Evolutionary conservation across 1,139 yeast species (phyloP).

Genomic region (Candida sp.): DNA sequence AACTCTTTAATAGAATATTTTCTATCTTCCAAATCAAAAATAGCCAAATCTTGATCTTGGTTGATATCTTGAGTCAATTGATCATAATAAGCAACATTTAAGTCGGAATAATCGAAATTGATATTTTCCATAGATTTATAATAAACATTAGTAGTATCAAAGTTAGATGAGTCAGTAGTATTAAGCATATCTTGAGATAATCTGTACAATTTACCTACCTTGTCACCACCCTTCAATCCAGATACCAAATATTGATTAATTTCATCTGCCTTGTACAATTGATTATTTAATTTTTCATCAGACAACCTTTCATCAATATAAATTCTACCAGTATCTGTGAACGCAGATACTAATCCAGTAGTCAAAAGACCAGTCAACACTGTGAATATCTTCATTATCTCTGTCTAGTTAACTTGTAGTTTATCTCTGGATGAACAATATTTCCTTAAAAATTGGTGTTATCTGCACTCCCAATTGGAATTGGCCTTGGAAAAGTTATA

Average conservation of each 20-base stretch:
- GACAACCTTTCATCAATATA: background rate
- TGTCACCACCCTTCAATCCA: background rate
- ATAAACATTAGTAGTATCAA: background rate
- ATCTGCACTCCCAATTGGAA: background rate
- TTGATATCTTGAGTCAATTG: background rate
- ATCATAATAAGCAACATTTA: background rate
- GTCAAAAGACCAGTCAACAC: conserved; percentile 3
- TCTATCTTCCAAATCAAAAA: background rate
- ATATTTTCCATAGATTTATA: background rate
- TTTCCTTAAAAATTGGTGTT: background rate
- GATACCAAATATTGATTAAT: background rate
- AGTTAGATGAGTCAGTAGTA: background rate
- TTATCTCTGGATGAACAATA: conserved; percentile 17
- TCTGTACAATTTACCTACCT: background rate
- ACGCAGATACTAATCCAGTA: conserved; percentile 18
- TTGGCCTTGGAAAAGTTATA: no score
- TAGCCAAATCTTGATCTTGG: background rate
- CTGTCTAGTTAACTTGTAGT: background rate
- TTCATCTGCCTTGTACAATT: background rate
- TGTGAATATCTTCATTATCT: conserved; percentile 7
- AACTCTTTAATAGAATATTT: background rate
- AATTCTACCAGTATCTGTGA: conserved; percentile 21
- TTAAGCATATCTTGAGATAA: background rate
- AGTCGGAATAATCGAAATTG: background rate
- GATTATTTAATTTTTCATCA: background rate